phyloP scores from a whole-genome alignment of 345 rosid species.

The Dovyalis caffra region DNA sequence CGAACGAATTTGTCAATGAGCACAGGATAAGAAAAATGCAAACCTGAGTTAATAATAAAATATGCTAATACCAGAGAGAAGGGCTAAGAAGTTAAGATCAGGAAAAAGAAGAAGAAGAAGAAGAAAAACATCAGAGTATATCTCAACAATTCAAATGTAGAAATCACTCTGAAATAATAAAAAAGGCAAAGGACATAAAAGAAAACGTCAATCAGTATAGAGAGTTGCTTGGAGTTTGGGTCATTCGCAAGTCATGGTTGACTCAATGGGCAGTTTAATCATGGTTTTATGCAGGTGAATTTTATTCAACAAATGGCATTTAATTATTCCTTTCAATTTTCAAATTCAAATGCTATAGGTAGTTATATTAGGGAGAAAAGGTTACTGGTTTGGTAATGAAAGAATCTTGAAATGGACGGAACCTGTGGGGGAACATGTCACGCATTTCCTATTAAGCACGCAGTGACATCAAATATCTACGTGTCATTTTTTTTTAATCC shows the following conservation, averaged over 20 bases:
- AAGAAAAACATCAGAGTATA: too few relatives aligned
- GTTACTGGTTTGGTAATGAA: conserved; percentile 3
- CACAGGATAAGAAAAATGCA: too few relatives aligned
- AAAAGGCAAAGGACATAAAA: neutral
- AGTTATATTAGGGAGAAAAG: neutral
- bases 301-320: neutral
- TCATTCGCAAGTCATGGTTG: conserved; percentile 1
- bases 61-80: neutral
- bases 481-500: too few relatives aligned
- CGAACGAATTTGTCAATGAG: neutral
- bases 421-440: neutral
- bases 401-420: conserved; percentile 15
- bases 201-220: neutral
- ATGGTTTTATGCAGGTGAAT: neutral
- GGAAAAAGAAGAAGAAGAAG: neutral
- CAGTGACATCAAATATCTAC: too few relatives aligned
- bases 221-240: neutral
- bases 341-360: neutral
- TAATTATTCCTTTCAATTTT: neutral
- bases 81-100: too few relatives aligned
- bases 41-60: too few relatives aligned
- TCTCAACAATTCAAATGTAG: too few relatives aligned
- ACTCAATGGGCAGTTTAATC: neutral
- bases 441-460: too few relatives aligned
- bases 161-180: too few relatives aligned